Percentiles rank a stretch among this genome's conserved stretches.
Conservation (phyloP, 345 rosid genomes). For the Excoecaria cochinchinensis region DNA sequence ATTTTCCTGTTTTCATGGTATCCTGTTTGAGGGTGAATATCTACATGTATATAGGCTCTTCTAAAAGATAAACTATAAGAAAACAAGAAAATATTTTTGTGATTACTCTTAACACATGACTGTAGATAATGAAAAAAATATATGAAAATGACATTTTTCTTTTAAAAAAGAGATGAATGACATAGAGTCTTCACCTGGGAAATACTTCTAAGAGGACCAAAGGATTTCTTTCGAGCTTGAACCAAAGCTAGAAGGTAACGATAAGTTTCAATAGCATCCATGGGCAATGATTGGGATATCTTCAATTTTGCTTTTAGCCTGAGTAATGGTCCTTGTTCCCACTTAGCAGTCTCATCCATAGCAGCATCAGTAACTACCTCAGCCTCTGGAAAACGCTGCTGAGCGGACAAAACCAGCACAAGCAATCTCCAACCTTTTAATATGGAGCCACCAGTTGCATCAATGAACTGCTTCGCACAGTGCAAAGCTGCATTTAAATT, state of each 20-base stretch:
- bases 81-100: too few relatives aligned
- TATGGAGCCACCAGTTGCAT: conserved; percentile 78
- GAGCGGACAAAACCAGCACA: conserved; percentile 79
- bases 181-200: conserved; percentile 47
- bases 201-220: conserved; percentile 54
- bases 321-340: conserved; percentile 86
- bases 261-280: conserved; percentile 81
- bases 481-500: conserved; percentile 66
- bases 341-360: conserved; percentile 83
- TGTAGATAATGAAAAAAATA: neutral
- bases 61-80: too few relatives aligned
- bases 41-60: too few relatives aligned
- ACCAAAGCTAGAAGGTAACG: conserved; percentile 86
- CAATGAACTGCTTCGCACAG: conserved; percentile 68
- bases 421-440: conserved; percentile 91
- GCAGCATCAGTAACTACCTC: conserved; percentile 89
- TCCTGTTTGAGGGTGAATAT: too few relatives aligned
- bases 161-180: conserved; percentile 6
- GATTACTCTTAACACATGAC: neutral
- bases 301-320: conserved; percentile 82
- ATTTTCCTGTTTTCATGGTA: too few relatives aligned
- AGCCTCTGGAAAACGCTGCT: conserved; percentile 80
- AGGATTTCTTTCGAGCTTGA: conserved; percentile 86
- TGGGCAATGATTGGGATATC: conserved; percentile 61
- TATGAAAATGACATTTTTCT: neutral